phyloP scores from a whole-genome alignment of 768 basidiomycete genomes.

The Candolleomyces aberdarensis region DNA sequence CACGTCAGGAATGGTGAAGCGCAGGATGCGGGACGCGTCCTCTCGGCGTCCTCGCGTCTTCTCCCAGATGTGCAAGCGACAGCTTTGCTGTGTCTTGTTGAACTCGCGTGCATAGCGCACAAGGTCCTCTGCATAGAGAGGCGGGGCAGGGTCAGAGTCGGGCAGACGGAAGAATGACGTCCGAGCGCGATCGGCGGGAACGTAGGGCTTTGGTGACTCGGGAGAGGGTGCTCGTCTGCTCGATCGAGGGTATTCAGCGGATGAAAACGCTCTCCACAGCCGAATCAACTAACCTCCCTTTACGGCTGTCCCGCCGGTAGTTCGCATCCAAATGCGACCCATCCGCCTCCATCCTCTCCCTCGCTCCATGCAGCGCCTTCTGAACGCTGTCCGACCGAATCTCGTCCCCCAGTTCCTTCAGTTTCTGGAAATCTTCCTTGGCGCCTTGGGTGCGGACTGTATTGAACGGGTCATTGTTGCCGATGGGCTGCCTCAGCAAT shows the following conservation, averaged over 20 bases:
- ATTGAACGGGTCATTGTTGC: constrained; percentile 14
- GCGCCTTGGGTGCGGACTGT: constrained; percentile 16
- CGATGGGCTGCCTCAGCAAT: constrained; percentile 38
- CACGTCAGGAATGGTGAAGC: constrained; percentile 63
- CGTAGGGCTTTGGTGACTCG: constrained; percentile 59
- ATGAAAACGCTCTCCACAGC: constrained; percentile 11
- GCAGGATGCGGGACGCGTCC: constrained; percentile 41
- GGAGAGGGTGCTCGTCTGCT: constrained; percentile 50
- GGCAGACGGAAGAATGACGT: constrained; percentile 40
- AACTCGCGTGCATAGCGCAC: constrained; percentile 55
- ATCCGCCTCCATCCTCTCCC: constrained; percentile 53
- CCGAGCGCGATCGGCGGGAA: constrained; percentile 37
- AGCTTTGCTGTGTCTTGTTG: constrained; percentile 38
- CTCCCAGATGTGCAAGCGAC: constrained; percentile 56
- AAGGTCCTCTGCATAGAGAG: constrained; percentile 45
- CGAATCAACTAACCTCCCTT: constrained; percentile 47
- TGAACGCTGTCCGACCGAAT: constrained; percentile 53
- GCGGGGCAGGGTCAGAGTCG: constrained; percentile 30
- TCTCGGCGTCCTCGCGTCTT: constrained; percentile 21
- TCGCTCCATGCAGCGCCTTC: constrained; percentile 52
- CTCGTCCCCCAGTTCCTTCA: constrained; percentile 46
- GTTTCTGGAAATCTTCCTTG: constrained; percentile 40
- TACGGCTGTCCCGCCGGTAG: constrained; percentile 48
- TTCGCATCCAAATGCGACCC: constrained; percentile 43
- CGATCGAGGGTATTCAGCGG: not conserved